A percentile compares a stretch with the other conserved stretches of the same genome.
These are phyloP conservation scores for Apophysomyces ossiformis DNA, from an alignment of 371 early-diverging fungal species.

Conservation along the genomic window DNA sequence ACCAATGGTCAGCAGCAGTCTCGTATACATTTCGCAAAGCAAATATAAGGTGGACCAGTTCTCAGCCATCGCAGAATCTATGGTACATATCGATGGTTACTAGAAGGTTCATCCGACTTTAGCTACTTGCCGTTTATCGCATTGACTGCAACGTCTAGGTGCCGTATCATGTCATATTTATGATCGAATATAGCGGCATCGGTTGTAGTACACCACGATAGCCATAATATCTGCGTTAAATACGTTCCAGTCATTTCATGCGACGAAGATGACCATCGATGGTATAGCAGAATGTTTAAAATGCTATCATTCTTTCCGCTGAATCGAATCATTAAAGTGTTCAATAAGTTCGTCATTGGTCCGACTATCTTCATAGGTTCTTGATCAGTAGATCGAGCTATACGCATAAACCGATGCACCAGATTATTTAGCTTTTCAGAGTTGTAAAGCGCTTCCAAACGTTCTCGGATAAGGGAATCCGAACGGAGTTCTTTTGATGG, in stretches of 20 bases:
- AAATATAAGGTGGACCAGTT: conserved; percentile 68
- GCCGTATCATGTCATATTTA: conserved; percentile 17
- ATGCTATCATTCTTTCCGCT: conserved; percentile 59
- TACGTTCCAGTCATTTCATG: conserved; percentile 13
- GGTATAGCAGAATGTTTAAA: conserved; percentile 58
- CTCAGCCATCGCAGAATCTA: conserved; percentile 29
- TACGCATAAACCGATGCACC: conserved; percentile 40
- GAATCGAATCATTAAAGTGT: conserved; percentile 64
- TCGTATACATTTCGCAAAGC: conserved; percentile 74
- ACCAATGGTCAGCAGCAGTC: conserved; percentile 76
- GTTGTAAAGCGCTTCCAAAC: conserved; percentile 53
- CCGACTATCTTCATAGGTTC: conserved; percentile 23
- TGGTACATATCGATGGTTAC: not conserved
- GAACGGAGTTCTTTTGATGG: conserved; percentile 19
- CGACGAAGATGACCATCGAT: conserved; percentile 24
- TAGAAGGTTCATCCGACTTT: not conserved
- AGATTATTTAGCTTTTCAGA: conserved; percentile 50
- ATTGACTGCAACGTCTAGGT: conserved; percentile 9
- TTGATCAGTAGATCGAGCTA: conserved; percentile 16
- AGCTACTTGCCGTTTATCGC: conserved; percentile 20
- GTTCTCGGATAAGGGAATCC: conserved; percentile 48
- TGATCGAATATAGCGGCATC: conserved; percentile 25
- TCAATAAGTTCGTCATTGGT: conserved; percentile 52
- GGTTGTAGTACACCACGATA: conserved; percentile 28
- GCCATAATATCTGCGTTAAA: conserved; percentile 37